Evolutionary conservation across 2,329 filamentous ascomycete species (phyloP).

Genomic region (Colletotrichum scovillei): DNA sequence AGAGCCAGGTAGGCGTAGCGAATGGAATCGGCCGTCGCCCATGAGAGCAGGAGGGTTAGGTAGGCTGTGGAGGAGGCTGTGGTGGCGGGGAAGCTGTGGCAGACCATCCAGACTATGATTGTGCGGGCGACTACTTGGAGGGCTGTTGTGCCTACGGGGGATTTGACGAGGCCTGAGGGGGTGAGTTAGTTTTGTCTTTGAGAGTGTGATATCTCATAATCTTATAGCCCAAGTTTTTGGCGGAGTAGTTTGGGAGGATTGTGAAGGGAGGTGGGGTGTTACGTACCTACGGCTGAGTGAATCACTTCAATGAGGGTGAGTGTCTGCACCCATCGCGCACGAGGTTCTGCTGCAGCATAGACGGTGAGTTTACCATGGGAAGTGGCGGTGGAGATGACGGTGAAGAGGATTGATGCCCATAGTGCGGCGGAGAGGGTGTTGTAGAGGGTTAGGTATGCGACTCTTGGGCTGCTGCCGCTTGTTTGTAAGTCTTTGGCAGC

Average conservation of each 20-base stretch:
- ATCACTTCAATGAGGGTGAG: constrained; percentile 84
- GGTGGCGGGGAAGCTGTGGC: constrained; percentile 78
- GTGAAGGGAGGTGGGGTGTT: constrained; percentile 37
- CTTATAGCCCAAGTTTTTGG: too few relatives aligned
- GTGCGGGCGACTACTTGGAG: constrained; percentile 92
- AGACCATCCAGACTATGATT: constrained; percentile 88
- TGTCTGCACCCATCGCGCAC: constrained; percentile 84
- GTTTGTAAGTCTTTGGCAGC: neutral
- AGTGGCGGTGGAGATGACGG: constrained; percentile 53
- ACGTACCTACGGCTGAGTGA: constrained; percentile 79
- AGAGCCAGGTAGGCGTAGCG: constrained; percentile 92
- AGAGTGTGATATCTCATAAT: neutral
- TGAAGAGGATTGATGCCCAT: constrained; percentile 81
- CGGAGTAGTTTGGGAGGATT: too few relatives aligned
- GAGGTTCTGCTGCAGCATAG: constrained; percentile 71
- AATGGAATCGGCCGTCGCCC: constrained; percentile 91
- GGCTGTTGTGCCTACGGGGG: constrained; percentile 83
- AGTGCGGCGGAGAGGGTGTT: constrained; percentile 81
- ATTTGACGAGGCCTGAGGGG: constrained; percentile 79
- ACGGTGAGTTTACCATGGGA: constrained; percentile 53
- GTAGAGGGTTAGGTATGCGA: constrained; percentile 83
- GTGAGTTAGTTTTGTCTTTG: neutral
- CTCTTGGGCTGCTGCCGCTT: neutral
- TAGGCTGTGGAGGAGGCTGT: constrained; percentile 66
- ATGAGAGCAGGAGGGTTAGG: constrained; percentile 83